Evolutionary conservation across 768 basidiomycete genomes (phyloP), one percentile per base, ranked within the genome.

Genomic region (Polyporus arcularius): DNA sequence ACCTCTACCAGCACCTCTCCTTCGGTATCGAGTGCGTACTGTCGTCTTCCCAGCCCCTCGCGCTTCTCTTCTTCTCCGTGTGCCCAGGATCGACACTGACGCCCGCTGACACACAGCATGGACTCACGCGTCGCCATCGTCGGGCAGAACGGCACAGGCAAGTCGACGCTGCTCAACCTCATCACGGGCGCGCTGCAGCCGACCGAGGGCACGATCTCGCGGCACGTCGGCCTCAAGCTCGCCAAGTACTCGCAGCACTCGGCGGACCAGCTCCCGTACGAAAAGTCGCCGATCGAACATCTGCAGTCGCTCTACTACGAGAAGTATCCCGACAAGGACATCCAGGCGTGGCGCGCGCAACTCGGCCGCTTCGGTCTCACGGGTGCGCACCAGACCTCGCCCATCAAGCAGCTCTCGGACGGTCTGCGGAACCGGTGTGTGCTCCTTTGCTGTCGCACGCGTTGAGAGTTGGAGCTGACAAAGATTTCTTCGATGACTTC

Each of bases 221-320:
- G 93, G 70, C 97, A 99, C 74, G 80, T 89, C 45, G 82, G 81
- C 18, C 84, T 99, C 68, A 99, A 99, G 76, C 86, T 99, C 60
- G 92, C 95, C 66, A 99, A 98, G 76, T 99, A 99, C 82, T 94
- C 92, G 5, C 97, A 99, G 78, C 97, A 99, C 80, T 93, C 90
- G 55, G 96, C 97, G 31, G 97, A 99, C 76, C 97, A 99, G 75
- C 86, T 99, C 10, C 97, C 97, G 28, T 99, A 97, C 75, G 88
- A 96, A 63, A 84, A 84, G 72, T 80, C 86, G 28, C 96, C 97
- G 3, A 82, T 98, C 68, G 97, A 98, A 75, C 94, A 98, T 78
- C 92, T 99, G 80, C 93, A 95, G 76, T 70, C 69, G 15, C 74
- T 90, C 52, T 99, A 95, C 76, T 63, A 75, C 40, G 75, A 85